A percentile compares a stretch with the other conserved stretches of the same genome.
These are phyloP conservation scores for Cnidoscolus chayamansa DNA, from an alignment of 441 rosid genomes.

Conservation along the genomic window DNA sequence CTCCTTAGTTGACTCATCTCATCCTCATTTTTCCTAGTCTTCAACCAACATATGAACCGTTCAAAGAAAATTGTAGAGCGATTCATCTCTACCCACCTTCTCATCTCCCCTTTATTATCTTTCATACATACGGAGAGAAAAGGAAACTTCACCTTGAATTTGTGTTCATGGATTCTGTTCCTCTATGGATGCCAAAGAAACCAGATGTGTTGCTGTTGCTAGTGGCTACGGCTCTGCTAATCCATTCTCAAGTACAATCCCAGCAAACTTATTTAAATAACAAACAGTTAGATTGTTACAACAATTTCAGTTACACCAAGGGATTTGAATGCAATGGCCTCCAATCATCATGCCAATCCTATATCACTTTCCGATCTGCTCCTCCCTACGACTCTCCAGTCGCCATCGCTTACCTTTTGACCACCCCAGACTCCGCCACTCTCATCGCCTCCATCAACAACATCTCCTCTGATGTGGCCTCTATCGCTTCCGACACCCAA, in stretches of 20 bases:
- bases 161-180: no score
- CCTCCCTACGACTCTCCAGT: constrained; percentile 45
- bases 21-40: no score
- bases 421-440: constrained; percentile 23
- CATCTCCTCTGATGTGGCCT: constrained; percentile 39
- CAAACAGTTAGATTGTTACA: constrained; percentile 41
- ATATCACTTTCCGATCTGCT: constrained; percentile 69
- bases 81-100: no score
- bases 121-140: no score
- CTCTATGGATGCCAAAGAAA: no score
- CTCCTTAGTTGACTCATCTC: no score
- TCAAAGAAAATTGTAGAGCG: no score
- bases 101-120: no score
- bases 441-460: constrained; percentile 57
- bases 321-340: constrained; percentile 61
- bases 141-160: no score
- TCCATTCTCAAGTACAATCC: constrained; percentile 13
- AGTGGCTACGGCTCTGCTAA: background rate
- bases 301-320: constrained; percentile 27
- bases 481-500: constrained; percentile 34
- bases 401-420: constrained; percentile 44
- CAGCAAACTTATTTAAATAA: constrained; percentile 63
- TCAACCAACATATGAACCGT: no score
- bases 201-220: background rate
- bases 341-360: constrained; percentile 50